These are phyloP conservation scores for Diutina neorugosa DNA, from an alignment of 1,139 yeast species.

Conservation along the genomic window DNA sequence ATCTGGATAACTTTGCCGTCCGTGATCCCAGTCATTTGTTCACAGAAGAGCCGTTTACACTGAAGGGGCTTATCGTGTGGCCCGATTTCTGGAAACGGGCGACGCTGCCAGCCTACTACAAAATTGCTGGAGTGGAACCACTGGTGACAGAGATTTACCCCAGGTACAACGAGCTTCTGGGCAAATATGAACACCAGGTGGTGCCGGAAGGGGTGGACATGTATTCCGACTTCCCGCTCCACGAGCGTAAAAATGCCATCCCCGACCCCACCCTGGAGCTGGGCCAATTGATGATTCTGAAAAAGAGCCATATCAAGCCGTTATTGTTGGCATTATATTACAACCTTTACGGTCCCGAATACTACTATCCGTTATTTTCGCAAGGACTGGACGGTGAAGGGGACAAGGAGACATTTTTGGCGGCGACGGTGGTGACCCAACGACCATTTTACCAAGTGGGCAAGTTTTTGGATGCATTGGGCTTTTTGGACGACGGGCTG, in stretches of 20 bases:
- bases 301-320: slow-evolving; percentile 51
- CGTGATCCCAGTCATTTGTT: slow-evolving; percentile 44
- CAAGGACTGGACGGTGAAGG: slow-evolving; percentile 88
- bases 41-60: slow-evolving; percentile 38
- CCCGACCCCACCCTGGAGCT: slow-evolving; percentile 79
- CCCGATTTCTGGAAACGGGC: slow-evolving; percentile 79
- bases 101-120: slow-evolving; percentile 55
- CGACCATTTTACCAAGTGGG: slow-evolving; percentile 61
- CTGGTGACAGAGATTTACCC: slow-evolving; percentile 9
- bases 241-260: slow-evolving; percentile 52
- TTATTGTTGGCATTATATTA: slow-evolving; percentile 62
- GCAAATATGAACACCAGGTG: slow-evolving; percentile 5
- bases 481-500: slow-evolving; percentile 21
- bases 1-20: slow-evolving; percentile 66
- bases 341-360: slow-evolving; percentile 67
- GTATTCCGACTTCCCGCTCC: slow-evolving; percentile 18
- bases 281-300: slow-evolving; percentile 67
- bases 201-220: neutral
- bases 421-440: slow-evolving; percentile 57
- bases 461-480: slow-evolving; percentile 40
- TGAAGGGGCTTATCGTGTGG: slow-evolving; percentile 59
- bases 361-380: slow-evolving; percentile 72
- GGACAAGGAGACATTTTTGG: slow-evolving; percentile 79
- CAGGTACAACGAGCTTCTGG: slow-evolving; percentile 4
- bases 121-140: slow-evolving; percentile 44